Evolutionary conservation across 202 grass and related monocot species (phyloP).

Genomic region (Musa balbisiana): DNA sequence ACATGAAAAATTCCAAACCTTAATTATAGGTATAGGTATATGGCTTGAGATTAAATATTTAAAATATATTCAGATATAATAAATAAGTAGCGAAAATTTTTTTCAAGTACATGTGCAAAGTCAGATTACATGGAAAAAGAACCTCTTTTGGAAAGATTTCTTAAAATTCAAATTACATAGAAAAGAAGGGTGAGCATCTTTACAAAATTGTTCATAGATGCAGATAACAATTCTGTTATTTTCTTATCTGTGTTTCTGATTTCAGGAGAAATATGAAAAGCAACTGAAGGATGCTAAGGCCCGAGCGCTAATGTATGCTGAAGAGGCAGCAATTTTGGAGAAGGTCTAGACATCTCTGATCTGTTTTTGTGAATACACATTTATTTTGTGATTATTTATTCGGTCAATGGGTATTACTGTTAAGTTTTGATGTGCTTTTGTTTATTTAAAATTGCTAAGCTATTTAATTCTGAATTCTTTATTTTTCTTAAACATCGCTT

Average conservation of each 20-base stretch:
- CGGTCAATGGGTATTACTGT: not conserved
- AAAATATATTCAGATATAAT: no score
- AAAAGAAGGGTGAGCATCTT: not conserved
- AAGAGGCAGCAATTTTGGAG: constrained; percentile 83
- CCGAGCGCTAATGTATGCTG: constrained; percentile 67
- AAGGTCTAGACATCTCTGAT: constrained; percentile 41
- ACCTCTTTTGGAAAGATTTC: no score
- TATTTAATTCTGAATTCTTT: not conserved
- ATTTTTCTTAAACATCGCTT: not conserved
- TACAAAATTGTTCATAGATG: not conserved
- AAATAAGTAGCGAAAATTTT: no score
- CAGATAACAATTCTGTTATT: not conserved
- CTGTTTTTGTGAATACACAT: constrained; percentile 16
- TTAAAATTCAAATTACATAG: not conserved
- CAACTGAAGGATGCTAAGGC: constrained; percentile 85
- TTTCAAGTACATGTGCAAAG: no score
- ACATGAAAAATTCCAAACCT: no score
- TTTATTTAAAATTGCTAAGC: not conserved
- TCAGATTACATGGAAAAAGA: no score
- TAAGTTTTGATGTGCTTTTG: not conserved
- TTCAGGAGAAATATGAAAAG: constrained; percentile 93
- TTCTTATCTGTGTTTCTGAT: constrained; percentile 22
- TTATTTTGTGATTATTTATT: constrained; percentile 2
- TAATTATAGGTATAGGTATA: no score
- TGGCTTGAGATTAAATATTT: no score